Conservation (phyloP, 1,284 basidiomycete species). For the Cutaneotrichosporon mucoides region DNA sequence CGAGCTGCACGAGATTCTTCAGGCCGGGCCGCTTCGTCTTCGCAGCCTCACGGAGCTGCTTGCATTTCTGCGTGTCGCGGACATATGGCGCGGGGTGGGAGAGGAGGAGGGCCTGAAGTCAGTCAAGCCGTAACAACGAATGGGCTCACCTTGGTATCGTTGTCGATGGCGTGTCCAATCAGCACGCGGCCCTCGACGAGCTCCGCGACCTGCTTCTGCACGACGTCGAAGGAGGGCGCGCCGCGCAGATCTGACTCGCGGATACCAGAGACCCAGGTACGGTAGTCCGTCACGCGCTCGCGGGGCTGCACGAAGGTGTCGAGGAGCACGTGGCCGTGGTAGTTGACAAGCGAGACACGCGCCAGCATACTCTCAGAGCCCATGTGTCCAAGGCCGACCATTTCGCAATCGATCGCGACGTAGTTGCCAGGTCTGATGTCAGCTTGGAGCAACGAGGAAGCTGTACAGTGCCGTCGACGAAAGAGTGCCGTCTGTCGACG, state of each 20-base stretch:
- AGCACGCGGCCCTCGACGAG: constrained; percentile 75
- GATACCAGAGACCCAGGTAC: constrained; percentile 88
- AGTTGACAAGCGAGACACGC: constrained; percentile 88
- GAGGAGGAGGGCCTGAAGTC: constrained; percentile 70
- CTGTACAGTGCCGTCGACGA: no score
- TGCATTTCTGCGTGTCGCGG: constrained; percentile 74
- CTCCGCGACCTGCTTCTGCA: constrained; percentile 75
- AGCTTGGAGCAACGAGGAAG: no score
- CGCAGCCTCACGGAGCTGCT: constrained; percentile 53
- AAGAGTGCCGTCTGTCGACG: no score
- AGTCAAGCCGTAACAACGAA: neutral
- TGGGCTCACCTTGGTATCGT: constrained; percentile 73
- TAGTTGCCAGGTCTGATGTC: constrained; percentile 33
- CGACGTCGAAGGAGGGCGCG: constrained; percentile 74
- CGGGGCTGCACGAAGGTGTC: constrained; percentile 85
- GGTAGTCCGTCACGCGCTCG: constrained; percentile 88
- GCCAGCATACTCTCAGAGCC: constrained; percentile 80
- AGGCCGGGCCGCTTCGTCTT: constrained; percentile 67
- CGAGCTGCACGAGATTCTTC: constrained; percentile 73
- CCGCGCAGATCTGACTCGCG: constrained; percentile 68
- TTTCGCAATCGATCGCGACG: constrained; percentile 88
- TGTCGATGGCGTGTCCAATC: constrained; percentile 90
- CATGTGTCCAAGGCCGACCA: constrained; percentile 88
- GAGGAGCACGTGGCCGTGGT: constrained; percentile 70
- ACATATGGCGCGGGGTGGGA: constrained; percentile 75